phyloP scores from a whole-genome alignment of 768 basidiomycete species.

The Plicaturopsis crispa region DNA sequence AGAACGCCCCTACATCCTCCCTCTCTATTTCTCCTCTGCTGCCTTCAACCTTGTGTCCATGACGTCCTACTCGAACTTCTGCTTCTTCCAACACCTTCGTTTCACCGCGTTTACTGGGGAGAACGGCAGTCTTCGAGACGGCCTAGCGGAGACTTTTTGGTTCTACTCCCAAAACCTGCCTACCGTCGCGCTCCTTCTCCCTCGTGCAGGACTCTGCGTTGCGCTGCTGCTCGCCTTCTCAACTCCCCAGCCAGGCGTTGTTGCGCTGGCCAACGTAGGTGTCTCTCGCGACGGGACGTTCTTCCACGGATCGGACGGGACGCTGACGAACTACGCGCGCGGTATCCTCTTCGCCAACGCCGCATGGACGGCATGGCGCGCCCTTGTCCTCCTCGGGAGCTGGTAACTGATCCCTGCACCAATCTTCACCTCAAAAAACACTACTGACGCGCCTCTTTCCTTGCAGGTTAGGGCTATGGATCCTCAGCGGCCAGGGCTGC shows the following conservation, averaged over 20 bases:
- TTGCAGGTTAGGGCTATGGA: slow-evolving; percentile 69
- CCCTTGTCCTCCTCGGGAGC: slow-evolving; percentile 59
- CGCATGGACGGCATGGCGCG: slow-evolving; percentile 74
- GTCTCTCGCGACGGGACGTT: slow-evolving; percentile 62
- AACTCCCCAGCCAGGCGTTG: slow-evolving; percentile 35
- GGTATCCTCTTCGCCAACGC: slow-evolving; percentile 76
- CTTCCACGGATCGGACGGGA: slow-evolving; percentile 57
- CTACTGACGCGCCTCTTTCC: slow-evolving; percentile 1
- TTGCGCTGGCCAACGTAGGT: slow-evolving; percentile 40
- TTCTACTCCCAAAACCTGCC: slow-evolving; percentile 82
- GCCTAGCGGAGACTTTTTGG: slow-evolving; percentile 79
- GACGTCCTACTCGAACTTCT: slow-evolving; percentile 77
- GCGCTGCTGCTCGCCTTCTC: slow-evolving; percentile 66
- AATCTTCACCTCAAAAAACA: background rate
- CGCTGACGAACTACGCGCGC: slow-evolving; percentile 68
- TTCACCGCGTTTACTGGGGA: slow-evolving; percentile 53
- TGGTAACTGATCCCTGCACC: slow-evolving; percentile 47
- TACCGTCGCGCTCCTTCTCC: slow-evolving; percentile 74
- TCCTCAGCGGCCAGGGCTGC: slow-evolving; percentile 67
- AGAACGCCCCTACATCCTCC: slow-evolving; percentile 81
- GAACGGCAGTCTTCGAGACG: slow-evolving; percentile 40
- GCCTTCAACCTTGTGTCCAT: slow-evolving; percentile 71
- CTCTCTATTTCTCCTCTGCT: slow-evolving; percentile 77
- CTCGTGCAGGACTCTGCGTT: slow-evolving; percentile 70
- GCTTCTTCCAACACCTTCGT: slow-evolving; percentile 77